Conservation (phyloP, 176 grass and related monocot genomes). For the Avena insularis region DNA sequence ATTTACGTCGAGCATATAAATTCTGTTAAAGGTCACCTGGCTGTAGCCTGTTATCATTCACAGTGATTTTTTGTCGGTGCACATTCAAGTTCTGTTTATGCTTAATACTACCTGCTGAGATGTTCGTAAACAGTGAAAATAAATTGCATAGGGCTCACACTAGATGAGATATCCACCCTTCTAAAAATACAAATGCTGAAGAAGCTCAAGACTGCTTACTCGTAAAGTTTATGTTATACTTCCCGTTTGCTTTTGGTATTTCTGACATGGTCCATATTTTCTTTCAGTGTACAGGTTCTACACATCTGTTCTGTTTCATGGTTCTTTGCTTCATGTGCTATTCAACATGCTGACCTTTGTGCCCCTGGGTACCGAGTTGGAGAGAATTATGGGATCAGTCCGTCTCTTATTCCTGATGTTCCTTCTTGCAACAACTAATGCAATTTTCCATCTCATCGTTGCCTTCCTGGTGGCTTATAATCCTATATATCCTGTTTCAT, state of each 20-base stretch:
- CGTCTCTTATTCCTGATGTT: conserved; percentile 89
- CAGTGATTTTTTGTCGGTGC: background rate
- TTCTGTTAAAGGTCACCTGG: background rate
- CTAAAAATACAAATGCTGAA: conserved; percentile 16
- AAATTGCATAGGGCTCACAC: background rate
- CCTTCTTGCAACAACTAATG: conserved; percentile 90
- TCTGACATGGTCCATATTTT: conserved; percentile 44
- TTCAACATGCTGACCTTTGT: conserved; percentile 98
- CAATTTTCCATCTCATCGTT: conserved; percentile 84
- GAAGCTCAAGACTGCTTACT: background rate
- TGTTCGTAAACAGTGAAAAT: background rate
- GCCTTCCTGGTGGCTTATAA: conserved; percentile 78
- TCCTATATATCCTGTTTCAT: conserved; percentile 57
- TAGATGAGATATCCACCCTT: conserved; percentile 19
- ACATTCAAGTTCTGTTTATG: background rate
- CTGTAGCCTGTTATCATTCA: background rate
- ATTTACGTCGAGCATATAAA: background rate
- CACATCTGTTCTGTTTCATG: conserved; percentile 91
- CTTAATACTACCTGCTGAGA: conserved; percentile 9
- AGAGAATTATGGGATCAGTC: conserved; percentile 98
- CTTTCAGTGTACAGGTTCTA: conserved; percentile 92
- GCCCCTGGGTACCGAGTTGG: conserved; percentile 85
- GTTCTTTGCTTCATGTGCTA: conserved; percentile 83
- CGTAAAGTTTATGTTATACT: background rate
- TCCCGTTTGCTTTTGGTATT: conserved; percentile 23